phyloP scores from a whole-genome alignment of 129 eudicot species.

The Ambrosia artemisiifolia region DNA sequence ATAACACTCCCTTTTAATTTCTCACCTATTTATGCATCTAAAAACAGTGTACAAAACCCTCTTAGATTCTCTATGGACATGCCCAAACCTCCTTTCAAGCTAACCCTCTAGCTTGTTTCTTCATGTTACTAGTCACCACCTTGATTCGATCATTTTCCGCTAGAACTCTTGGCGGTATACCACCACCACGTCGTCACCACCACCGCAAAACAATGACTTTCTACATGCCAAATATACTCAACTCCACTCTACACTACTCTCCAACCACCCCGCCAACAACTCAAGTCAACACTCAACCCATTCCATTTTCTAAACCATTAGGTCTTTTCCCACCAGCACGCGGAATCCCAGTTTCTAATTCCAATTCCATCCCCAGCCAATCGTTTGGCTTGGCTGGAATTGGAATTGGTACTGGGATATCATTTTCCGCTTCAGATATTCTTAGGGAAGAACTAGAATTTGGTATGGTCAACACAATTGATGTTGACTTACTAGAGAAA shows the following conservation, averaged over 20 bases:
- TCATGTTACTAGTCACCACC: conserved; percentile 35
- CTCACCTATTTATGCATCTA: conserved; percentile 24
- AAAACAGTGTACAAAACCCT: conserved; percentile 28
- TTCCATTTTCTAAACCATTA: conserved; percentile 39
- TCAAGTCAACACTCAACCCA: conserved; percentile 18
- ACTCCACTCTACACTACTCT: conserved; percentile 14
- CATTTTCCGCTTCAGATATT: conserved; percentile 29
- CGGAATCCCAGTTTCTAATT: conserved; percentile 32
- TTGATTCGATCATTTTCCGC: conserved; percentile 31
- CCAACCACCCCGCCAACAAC: conserved; percentile 29
- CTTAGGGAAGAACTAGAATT: conserved; percentile 45
- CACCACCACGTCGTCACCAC: conserved; percentile 23
- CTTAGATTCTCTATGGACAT: conserved; percentile 38
- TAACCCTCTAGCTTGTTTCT: conserved; percentile 32
- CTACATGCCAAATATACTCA: conserved; percentile 46
- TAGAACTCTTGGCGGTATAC: conserved; percentile 30
- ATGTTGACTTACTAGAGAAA: conserved; percentile 36
- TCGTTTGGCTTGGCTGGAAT: conserved; percentile 29
- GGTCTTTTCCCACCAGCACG: conserved; percentile 35
- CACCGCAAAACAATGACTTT: conserved; percentile 34
- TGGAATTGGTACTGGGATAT: conserved; percentile 35
- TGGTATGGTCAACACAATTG: conserved; percentile 38
- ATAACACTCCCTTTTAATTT: neutral
- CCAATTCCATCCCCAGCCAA: conserved; percentile 23
- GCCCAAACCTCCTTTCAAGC: conserved; percentile 27